A percentile compares a stretch with the other conserved stretches of the same genome.
phyloP scores from a whole-genome alignment of 768 basidiomycete species.

The Termitomyces sp. region DNA sequence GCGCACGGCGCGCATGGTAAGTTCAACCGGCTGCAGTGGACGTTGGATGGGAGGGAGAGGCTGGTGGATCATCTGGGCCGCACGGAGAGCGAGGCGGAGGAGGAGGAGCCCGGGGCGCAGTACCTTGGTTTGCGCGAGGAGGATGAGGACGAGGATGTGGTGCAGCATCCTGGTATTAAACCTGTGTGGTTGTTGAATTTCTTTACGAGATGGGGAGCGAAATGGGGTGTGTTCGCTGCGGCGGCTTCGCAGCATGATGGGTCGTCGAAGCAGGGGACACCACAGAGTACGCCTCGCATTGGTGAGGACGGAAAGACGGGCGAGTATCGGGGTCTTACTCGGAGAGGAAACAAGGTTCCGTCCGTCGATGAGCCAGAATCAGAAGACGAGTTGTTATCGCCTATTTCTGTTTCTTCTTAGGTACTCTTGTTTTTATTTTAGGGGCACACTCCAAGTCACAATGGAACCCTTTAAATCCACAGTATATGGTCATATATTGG shows the following conservation, averaged over 20 bases:
- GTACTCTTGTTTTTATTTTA: neutral
- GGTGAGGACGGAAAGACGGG: neutral
- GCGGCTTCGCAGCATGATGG: constrained; percentile 19
- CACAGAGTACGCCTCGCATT: neutral
- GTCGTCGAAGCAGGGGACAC: neutral
- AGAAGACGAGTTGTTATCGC: constrained; percentile 1
- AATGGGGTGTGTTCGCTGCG: constrained; percentile 39
- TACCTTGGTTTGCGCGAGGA: constrained; percentile 23
- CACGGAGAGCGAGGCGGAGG: constrained; percentile 73
- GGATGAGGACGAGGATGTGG: constrained; percentile 52
- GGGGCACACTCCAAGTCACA: neutral
- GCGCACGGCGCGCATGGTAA: constrained; percentile 51
- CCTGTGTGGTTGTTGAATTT: constrained; percentile 75
- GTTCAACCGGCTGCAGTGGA: constrained; percentile 67
- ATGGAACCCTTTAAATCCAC: no score
- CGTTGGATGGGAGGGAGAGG: constrained; percentile 53
- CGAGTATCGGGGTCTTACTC: neutral
- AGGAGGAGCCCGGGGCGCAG: constrained; percentile 42
- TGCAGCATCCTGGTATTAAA: constrained; percentile 52
- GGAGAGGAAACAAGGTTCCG: neutral
- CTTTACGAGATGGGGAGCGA: constrained; percentile 73
- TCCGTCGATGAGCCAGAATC: neutral
- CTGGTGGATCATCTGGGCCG: constrained; percentile 64
- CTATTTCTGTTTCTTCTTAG: neutral
- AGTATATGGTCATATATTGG: constrained; percentile 15